Percentiles rank a stretch among this genome's conserved stretches.
phyloP scores from a whole-genome alignment of 1,139 yeast genomes.

The Debaryomycetaceae sp. region DNA sequence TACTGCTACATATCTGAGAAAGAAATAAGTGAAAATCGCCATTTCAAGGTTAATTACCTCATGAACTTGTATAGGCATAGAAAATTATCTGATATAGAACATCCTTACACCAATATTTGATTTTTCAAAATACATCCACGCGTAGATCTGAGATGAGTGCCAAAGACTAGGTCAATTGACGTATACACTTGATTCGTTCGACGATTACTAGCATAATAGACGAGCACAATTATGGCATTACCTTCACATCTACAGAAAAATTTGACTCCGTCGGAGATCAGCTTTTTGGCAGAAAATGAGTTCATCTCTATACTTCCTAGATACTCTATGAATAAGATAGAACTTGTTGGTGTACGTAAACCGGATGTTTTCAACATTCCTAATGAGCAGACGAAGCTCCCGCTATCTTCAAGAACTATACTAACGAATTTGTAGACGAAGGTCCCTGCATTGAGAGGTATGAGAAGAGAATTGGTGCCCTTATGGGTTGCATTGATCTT shows the following conservation, averaged over 20 bases:
- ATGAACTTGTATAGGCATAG: no score
- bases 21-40: neutral
- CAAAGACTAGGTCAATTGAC: neutral
- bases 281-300: constrained; percentile 82
- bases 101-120: neutral
- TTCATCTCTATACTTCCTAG: constrained; percentile 70
- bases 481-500: constrained; percentile 84
- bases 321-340: constrained; percentile 60
- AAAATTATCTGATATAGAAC: neutral
- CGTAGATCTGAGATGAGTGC: neutral
- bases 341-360: constrained; percentile 56
- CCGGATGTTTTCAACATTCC: neutral
- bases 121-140: neutral
- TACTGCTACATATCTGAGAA: constrained; percentile 37
- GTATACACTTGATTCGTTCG: no score
- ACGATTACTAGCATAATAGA: no score
- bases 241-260: constrained; percentile 55
- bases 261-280: constrained; percentile 74
- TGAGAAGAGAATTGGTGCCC: constrained; percentile 71
- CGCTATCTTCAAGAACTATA: constrained; percentile 6
- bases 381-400: neutral
- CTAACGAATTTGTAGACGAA: constrained; percentile 28
- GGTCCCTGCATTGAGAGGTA: constrained; percentile 57
- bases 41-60: no score
- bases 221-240: constrained; percentile 51